Base-by-base conservation (phyloP, 1,284 basidiomycete genomes). In the Cutaneotrichosporon sp. region DNA sequence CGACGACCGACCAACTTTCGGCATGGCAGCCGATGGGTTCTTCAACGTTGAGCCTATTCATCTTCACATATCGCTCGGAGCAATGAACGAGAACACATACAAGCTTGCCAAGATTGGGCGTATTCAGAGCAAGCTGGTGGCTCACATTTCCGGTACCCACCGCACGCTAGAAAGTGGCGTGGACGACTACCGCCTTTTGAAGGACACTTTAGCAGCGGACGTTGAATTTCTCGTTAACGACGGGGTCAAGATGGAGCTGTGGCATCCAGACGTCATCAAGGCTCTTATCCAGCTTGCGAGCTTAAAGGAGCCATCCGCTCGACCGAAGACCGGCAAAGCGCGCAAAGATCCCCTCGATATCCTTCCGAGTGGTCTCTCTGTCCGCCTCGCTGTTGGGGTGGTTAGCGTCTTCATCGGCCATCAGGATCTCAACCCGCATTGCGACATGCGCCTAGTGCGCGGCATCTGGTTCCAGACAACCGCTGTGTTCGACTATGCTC, bases 371-470 rank as follows among this genome's bases (percentile, higher is more conserved):
- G 86, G 87, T 2, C 61, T 86, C 24, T 76, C 79, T 11, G 63
- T 78, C 16, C 81, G 83, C n/a, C 31, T 85, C 27, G 80, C 85
- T 0, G 61, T 90, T 26, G 82, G 79, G 1, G 79, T 80, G n/a
- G 75, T 87, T 43, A 82, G 84, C 39, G 61, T 87, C 10, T 83
- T 88, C 52, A 66, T 89, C 34, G 87, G 87, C 5, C 82, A 85
- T 17, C 80, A 79, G 31, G 90, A 92, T 66, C 78, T 90, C 44
- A 88, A 87, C 56, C 87, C 87, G 0, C 73, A 79, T 0, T 84
- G 86, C 60, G 77, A 79, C 17, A 70, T 82, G 48, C 81, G 81
- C 29, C 78, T 90, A 9, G 83, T 82, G 3, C 82, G 88, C 24
- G 90, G 90, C 1, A 68, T 90, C 35, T 84, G 84, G 19, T 63